Evolutionary conservation across 306 rosid genomes (phyloP).

Genomic region (Parietaria judaica): DNA sequence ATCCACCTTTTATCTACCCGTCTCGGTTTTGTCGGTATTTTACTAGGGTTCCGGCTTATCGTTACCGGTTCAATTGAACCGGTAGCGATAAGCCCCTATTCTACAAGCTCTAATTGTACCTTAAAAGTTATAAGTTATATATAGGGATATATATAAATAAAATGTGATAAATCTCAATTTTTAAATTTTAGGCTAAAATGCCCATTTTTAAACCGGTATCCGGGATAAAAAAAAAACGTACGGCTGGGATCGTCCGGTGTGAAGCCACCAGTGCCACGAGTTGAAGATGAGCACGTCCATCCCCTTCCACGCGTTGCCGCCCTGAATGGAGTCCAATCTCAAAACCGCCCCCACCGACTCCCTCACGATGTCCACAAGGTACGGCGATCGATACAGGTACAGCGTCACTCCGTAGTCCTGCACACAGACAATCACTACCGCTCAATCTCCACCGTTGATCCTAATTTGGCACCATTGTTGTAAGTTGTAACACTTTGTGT

Average conservation of each 20-base stretch:
- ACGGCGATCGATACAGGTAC: constrained; percentile 63
- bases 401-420: constrained; percentile 74
- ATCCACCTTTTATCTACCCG: background rate
- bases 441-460: background rate
- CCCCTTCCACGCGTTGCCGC: constrained; percentile 70
- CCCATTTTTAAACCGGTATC: too few relatives aligned
- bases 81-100: background rate
- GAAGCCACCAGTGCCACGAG: constrained; percentile 99
- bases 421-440: constrained; percentile 10
- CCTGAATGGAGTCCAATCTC: constrained; percentile 52
- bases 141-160: too few relatives aligned
- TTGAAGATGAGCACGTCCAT: constrained; percentile 85
- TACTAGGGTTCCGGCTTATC: background rate
- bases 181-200: too few relatives aligned
- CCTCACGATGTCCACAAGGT: constrained; percentile 63
- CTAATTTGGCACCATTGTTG: background rate
- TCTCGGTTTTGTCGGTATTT: background rate
- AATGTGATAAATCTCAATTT: too few relatives aligned
- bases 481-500: background rate
- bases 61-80: background rate
- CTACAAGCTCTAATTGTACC: too few relatives aligned
- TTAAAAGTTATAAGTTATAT: too few relatives aligned
- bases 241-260: constrained; percentile 72
- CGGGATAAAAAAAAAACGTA: constrained; percentile 18
- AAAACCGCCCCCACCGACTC: constrained; percentile 63